Percentiles rank a stretch among this genome's conserved stretches.
These are phyloP conservation scores for Paxillus ammoniavirescens DNA, from an alignment of 768 basidiomycete genomes.

Conservation along the genomic window DNA sequence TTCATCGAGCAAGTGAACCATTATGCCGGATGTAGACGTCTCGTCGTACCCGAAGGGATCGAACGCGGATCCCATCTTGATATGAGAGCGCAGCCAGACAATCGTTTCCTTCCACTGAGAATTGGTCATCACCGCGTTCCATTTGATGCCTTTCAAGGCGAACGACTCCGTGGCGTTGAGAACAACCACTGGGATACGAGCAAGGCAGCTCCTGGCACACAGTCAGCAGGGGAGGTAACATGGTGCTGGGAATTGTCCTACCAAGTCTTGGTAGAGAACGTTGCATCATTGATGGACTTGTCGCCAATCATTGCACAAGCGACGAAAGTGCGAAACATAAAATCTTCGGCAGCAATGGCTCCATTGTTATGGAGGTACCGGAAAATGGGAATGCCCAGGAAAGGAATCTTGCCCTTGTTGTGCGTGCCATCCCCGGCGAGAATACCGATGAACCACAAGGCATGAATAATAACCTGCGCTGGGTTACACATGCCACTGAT, in stretches of 20 bases:
- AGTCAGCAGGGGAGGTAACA: slow-evolving; percentile 4
- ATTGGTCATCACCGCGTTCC: slow-evolving; percentile 21
- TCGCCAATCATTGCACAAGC: slow-evolving; percentile 36
- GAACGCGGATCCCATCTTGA: slow-evolving; percentile 24
- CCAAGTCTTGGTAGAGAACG: slow-evolving; percentile 31
- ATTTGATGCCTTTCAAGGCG: slow-evolving; percentile 16
- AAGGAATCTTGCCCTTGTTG: slow-evolving; percentile 15
- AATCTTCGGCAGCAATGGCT: slow-evolving; percentile 27
- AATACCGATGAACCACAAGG: slow-evolving; percentile 32
- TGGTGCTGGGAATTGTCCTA: slow-evolving; percentile 9
- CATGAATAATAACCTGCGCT: slow-evolving; percentile 25
- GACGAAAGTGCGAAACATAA: slow-evolving; percentile 35
- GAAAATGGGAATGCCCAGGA: slow-evolving; percentile 30
- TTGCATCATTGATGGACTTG: slow-evolving; percentile 32
- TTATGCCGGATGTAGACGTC: slow-evolving; percentile 10
- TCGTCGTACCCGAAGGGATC: slow-evolving; percentile 23
- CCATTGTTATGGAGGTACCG: slow-evolving; percentile 30
- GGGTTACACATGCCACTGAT: slow-evolving; percentile 26
- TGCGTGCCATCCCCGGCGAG: slow-evolving; percentile 19
- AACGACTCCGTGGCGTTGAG: slow-evolving; percentile 27
- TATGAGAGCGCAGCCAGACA: slow-evolving; percentile 19
- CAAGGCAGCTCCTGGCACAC: slow-evolving; percentile 18
- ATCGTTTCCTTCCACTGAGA: slow-evolving; percentile 24
- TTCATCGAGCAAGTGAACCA: slow-evolving; percentile 21
- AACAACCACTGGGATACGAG: slow-evolving; percentile 18